Percentiles rank a stretch among this genome's conserved stretches.
Evolutionary conservation across 2,329 filamentous ascomycete species (phyloP).

Genomic region (Stemphylium lycopersici): DNA sequence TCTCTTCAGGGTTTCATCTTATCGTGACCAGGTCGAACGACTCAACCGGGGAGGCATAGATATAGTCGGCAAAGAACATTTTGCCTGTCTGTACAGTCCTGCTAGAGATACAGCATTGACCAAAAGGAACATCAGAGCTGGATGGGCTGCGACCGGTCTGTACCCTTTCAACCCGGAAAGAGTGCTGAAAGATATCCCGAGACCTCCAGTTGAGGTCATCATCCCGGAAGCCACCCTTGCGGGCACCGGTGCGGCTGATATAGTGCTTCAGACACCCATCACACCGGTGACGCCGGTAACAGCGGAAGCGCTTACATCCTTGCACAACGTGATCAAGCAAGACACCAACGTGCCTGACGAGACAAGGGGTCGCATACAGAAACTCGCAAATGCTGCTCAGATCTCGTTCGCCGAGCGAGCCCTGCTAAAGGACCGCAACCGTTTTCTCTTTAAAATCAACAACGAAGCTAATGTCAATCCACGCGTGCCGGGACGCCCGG

Average conservation of each 20-base stretch:
- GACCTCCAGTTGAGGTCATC: constrained; percentile 12
- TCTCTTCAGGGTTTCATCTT: not conserved
- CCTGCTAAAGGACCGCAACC: not conserved
- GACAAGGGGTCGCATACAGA: not conserved
- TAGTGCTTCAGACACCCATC: constrained; percentile 3
- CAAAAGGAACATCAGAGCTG: constrained; percentile 37
- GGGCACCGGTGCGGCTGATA: constrained; percentile 12
- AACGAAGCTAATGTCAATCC: constrained; percentile 26
- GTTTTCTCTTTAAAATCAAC: constrained; percentile 23
- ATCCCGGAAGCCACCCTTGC: constrained; percentile 2
- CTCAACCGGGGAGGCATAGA: constrained; percentile 16
- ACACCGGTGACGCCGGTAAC: constrained; percentile 25
- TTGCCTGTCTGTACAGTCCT: constrained; percentile 28
- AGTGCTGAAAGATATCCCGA: constrained; percentile 32
- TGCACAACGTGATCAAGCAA: constrained; percentile 22
- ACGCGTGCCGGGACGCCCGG: too few species aligned
- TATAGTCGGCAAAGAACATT: constrained; percentile 22
- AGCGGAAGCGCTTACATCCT: constrained; percentile 21
- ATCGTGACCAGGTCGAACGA: constrained; percentile 9
- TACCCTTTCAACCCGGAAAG: constrained; percentile 41
- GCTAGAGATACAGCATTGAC: constrained; percentile 34
- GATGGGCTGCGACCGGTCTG: constrained; percentile 32
- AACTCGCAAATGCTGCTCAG: not conserved
- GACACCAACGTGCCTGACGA: constrained; percentile 22
- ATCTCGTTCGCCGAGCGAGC: not conserved